phyloP scores from a whole-genome alignment of 148 eudicot genomes.

The Chenopodium suecicum region DNA sequence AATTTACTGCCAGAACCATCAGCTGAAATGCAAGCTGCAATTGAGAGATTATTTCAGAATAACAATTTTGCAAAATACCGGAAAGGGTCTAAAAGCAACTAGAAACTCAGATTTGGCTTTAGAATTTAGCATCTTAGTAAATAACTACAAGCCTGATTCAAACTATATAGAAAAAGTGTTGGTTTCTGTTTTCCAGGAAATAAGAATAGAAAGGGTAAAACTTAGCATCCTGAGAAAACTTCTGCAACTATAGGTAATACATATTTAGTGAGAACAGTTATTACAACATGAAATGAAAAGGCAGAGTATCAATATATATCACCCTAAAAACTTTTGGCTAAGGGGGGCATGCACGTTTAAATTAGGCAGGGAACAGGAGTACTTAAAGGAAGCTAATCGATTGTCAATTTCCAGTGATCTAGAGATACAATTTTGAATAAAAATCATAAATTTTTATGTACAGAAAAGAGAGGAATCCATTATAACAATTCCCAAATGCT shows the following conservation, averaged over 20 bases:
- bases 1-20: constrained; percentile 61
- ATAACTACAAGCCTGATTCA: background rate
- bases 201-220: too few species aligned
- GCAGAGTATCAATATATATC: background rate
- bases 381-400: background rate
- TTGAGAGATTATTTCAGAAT: constrained; percentile 4
- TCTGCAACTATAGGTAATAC: background rate
- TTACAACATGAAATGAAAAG: background rate
- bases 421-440: background rate
- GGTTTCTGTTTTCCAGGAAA: background rate
- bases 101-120: background rate
- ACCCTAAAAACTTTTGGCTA: background rate
- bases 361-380: background rate
- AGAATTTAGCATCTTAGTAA: background rate
- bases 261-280: too few species aligned
- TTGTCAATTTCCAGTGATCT: background rate
- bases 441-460: background rate
- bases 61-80: background rate
- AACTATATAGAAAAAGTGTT: too few species aligned
- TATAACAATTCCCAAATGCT: constrained; percentile 15
- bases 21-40: constrained; percentile 83
- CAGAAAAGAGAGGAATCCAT: background rate
- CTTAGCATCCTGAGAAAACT: background rate
- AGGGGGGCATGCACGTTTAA: background rate
- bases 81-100: background rate